Percentiles rank a stretch among this genome's conserved stretches.
Evolutionary conservation across 2,329 filamentous ascomycete species (phyloP).

Genomic region (Sporothrix euskadiensis): DNA sequence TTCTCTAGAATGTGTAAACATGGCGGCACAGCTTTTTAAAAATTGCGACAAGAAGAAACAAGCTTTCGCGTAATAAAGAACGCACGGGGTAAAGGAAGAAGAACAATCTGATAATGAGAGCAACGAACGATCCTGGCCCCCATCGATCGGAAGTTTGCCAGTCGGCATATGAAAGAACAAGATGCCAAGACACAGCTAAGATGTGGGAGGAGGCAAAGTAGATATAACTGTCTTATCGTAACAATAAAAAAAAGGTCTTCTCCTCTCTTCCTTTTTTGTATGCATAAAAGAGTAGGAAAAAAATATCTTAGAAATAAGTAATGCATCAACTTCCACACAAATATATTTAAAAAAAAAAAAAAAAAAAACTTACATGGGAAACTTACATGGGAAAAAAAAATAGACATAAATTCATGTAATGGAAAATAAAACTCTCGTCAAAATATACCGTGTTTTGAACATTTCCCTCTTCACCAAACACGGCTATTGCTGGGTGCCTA

Average conservation of each 20-base stretch:
- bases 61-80: background rate
- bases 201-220: background rate
- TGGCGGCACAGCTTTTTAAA: background rate
- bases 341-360: too few relatives aligned
- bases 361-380: too few relatives aligned
- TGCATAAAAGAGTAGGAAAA: too few relatives aligned
- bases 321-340: too few relatives aligned
- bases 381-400: too few relatives aligned
- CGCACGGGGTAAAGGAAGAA: background rate
- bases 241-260: background rate
- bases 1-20: background rate
- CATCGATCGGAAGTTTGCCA: background rate
- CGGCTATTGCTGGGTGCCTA: background rate
- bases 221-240: background rate
- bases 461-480: background rate
- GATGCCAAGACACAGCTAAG: background rate
- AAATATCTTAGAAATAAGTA: too few relatives aligned
- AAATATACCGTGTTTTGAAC: background rate
- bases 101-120: background rate
- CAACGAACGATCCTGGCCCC: background rate
- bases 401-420: too few relatives aligned
- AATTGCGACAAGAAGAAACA: background rate
- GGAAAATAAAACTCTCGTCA: too few relatives aligned
- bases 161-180: background rate
- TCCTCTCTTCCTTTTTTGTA: too few relatives aligned